Base-by-base conservation (phyloP, 208 protist species). In the Crithidia thermophila region DNA sequence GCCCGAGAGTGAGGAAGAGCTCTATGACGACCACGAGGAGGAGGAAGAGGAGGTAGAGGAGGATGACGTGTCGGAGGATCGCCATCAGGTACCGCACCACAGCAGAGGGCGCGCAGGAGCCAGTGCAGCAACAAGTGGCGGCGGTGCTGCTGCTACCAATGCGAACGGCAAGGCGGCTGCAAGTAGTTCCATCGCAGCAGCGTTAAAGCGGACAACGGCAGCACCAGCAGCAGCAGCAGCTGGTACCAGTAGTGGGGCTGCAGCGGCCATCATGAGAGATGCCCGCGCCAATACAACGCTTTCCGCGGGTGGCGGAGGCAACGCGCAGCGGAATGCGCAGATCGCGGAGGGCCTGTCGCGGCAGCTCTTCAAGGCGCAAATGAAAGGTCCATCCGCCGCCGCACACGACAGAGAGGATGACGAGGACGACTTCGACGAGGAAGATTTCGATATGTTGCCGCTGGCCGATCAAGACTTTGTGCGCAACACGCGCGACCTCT, bases 401-500 rank as follows among this genome's bases (percentile, higher is more conserved):
- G 21, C 46, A 20, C 45, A 34, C 21, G 50, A 4, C 9, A 33
- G 25, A 6, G 47, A 13, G 20, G 25, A 7, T 27, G 47, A 80
- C 28, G 64, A 85, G 33, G 72, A 85, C 42, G 75, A 82, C 18
- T 23, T 77, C 28, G 75, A 80, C 7, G 77, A 88, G 14, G 82
- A 81, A 50, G 79, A 84, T 36, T 33, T 84, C 36, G 67, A 78
- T 10, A 47, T 70, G 25, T 49, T 82, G 40, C 66, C 74, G 18
- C 42, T 56, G 4, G 69, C 57, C 11, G 90, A 93, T 64, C 59
- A 67, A 1, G 78, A 87, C 23, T 93, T 96, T 68, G 70, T 93
- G 8, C 60, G 73, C 30, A 74, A 77, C 64, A 87, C 86, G 20
- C 72, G 81, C 8, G 72, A 87, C 25, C 70, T 96, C 37, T 90